These are phyloP conservation scores for Globisporangium spinosum DNA, from an alignment of 352 stramenopile species.

Conservation along the genomic window DNA sequence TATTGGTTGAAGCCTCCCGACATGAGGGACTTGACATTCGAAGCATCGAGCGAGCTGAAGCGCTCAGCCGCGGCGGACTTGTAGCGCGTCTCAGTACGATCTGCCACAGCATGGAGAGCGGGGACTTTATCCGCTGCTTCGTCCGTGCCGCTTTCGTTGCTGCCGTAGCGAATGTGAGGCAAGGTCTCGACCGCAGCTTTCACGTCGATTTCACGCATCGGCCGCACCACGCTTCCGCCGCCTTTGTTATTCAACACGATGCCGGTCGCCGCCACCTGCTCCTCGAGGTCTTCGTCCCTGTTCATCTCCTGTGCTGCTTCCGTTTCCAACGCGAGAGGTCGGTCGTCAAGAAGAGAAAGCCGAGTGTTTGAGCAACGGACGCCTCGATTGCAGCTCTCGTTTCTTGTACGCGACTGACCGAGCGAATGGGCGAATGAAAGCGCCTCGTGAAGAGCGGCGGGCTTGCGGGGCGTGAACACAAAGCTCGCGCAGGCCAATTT, in stretches of 20 bases:
- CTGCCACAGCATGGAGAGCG: background rate
- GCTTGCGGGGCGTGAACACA: background rate
- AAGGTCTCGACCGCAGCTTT: background rate
- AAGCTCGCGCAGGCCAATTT: background rate
- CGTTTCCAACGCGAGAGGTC: background rate
- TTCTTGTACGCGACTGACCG: constrained; percentile 10
- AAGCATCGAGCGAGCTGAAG: constrained; percentile 39
- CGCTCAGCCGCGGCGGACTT: constrained; percentile 25
- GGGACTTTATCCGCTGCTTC: constrained; percentile 5
- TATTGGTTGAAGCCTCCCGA: constrained; percentile 54
- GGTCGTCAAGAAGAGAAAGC: no score
- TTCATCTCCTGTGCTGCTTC: background rate
- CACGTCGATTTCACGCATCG: background rate
- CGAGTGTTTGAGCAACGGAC: background rate
- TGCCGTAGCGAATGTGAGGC: constrained; percentile 1
- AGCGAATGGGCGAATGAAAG: constrained; percentile 8
- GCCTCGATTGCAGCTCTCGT: background rate
- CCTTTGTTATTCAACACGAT: constrained; percentile 6
- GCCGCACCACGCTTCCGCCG: background rate
- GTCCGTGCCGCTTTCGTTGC: background rate
- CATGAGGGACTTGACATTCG: constrained; percentile 52
- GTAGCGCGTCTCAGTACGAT: background rate
- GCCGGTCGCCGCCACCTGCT: constrained; percentile 15
- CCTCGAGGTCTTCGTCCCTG: constrained; percentile 1
- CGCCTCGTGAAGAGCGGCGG: background rate